These are phyloP conservation scores for Cichorium intybus DNA, from an alignment of 140 eudicot species.

Conservation along the genomic window DNA sequence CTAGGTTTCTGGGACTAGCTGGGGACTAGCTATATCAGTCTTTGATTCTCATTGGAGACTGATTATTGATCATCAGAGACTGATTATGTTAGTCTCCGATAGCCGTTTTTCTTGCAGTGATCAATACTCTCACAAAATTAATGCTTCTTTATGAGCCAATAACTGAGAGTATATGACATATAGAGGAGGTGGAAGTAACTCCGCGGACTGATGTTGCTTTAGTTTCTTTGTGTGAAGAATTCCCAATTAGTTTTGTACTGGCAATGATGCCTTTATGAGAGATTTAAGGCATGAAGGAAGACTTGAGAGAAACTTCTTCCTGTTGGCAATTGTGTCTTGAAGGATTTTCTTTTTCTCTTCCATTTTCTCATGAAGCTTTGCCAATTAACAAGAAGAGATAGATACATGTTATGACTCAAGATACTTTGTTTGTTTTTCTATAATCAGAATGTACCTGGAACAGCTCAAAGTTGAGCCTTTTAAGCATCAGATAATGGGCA, in stretches of 20 bases:
- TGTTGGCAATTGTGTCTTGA: slow-evolving; percentile 73
- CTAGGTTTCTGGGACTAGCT: no score
- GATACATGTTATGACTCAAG: not conserved
- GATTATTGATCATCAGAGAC: no score
- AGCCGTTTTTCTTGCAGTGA: no score
- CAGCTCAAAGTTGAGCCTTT: slow-evolving; percentile 94
- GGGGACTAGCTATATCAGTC: no score
- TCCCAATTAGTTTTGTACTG: slow-evolving; percentile 87
- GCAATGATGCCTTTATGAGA: slow-evolving; percentile 91
- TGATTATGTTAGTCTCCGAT: no score
- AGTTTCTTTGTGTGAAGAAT: slow-evolving; percentile 80
- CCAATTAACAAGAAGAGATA: slow-evolving; percentile 34
- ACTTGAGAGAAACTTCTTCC: slow-evolving; percentile 93
- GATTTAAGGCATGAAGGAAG: slow-evolving; percentile 98
- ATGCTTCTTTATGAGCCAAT: slow-evolving; percentile 95
- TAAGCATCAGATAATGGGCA: slow-evolving; percentile 84
- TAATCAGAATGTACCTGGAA: slow-evolving; percentile 52
- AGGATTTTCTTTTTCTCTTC: slow-evolving; percentile 78
- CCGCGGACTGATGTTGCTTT: slow-evolving; percentile 83
- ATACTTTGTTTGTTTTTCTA: not conserved
- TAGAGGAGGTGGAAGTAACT: slow-evolving; percentile 97
- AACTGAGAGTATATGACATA: slow-evolving; percentile 83
- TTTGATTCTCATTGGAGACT: no score
- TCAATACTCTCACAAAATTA: slow-evolving; percentile 93
- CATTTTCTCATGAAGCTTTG: slow-evolving; percentile 67